Base-by-base conservation (phyloP, 116 monocot species). In the Zostera marina region DNA sequence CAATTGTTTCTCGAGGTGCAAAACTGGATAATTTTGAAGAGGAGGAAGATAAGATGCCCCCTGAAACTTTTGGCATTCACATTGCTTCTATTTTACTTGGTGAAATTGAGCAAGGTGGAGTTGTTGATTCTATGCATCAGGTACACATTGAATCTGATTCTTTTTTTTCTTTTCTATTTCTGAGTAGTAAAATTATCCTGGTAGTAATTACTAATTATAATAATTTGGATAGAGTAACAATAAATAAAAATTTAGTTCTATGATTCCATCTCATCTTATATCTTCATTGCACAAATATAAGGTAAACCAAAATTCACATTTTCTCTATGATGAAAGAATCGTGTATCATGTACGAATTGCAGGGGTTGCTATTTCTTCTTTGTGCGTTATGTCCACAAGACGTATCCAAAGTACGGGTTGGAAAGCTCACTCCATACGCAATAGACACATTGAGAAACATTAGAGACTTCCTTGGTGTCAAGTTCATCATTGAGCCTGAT, bases 91-190 rank as follows among this genome's bases (percentile, higher is more conserved):
- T 80, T 64, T 55, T 96, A 22, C 82, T 89, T 57, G 82, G 47
- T 44, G 96, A 88, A 65, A 78, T 96, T 53, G 78, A 85, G 44
- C 82, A 85, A 64, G 89, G 82, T 12, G 96, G 85, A 42, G 94
- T 94, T 15, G 80, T 94, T 46, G 94, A 94, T 71, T 88, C 94
- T 11, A 63, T 82, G 41, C 84, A 96, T 44, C 96, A 96, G 96
- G 96, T 94, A 21, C 23, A 61, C 53, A 8, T 32, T 22, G 11
- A 47, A 26, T 65, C 22, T n/a, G 44, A 17, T 47, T 56, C 19
- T 49, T 49, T 15, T 1, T n/a, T n/a, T n/a, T 48, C n/a, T 19
- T 49, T 49, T 49, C 20, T 9, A 20, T 49, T 1, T 19, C 19
- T 15, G 15, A 32, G 5, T 32, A 5, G 32, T 32, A 32, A 32